A percentile compares a stretch with the other conserved stretches of the same genome.
Evolutionary conservation across 2,329 filamentous ascomycete species (phyloP).

Genomic region (Aureobasidium subglaciale): DNA sequence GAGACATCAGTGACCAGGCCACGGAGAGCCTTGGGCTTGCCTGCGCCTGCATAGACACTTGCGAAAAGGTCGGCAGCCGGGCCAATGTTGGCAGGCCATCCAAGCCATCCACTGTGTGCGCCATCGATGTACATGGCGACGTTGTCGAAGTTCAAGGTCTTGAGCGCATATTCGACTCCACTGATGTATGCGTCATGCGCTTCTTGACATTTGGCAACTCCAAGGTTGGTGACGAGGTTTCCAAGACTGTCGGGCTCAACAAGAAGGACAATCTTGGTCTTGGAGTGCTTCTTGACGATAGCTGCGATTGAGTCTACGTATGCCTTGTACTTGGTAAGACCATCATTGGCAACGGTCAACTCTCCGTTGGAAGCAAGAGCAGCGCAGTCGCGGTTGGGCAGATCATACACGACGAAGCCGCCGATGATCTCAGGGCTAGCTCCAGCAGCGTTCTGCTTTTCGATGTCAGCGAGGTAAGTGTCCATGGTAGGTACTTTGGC

Average conservation of each 20-base stretch:
- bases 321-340: slow-evolving; percentile 43
- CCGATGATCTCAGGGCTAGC: slow-evolving; percentile 43
- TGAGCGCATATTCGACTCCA: slow-evolving; percentile 50
- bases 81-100: slow-evolving; percentile 53
- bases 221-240: slow-evolving; percentile 56
- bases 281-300: slow-evolving; percentile 48
- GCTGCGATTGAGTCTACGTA: slow-evolving; percentile 38
- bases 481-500: slow-evolving; percentile 30
- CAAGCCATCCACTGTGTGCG: slow-evolving; percentile 58
- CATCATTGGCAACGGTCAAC: slow-evolving; percentile 47
- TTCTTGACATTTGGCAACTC: slow-evolving; percentile 47
- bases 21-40: slow-evolving; percentile 41
- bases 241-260: slow-evolving; percentile 56
- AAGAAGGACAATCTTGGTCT: slow-evolving; percentile 44
- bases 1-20: slow-evolving; percentile 52
- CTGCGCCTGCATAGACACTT: slow-evolving; percentile 41
- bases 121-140: slow-evolving; percentile 59
- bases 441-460: slow-evolving; percentile 37
- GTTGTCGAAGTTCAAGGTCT: slow-evolving; percentile 52
- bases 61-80: slow-evolving; percentile 44
- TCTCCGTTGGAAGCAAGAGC: slow-evolving; percentile 59
- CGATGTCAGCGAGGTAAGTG: slow-evolving; percentile 42
- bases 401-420: slow-evolving; percentile 55
- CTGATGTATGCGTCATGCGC: slow-evolving; percentile 50
- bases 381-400: slow-evolving; percentile 58